Evolutionary conservation across 2,329 filamentous ascomycete genomes (phyloP).

Genomic region (Colletotrichum zoysiae): DNA sequence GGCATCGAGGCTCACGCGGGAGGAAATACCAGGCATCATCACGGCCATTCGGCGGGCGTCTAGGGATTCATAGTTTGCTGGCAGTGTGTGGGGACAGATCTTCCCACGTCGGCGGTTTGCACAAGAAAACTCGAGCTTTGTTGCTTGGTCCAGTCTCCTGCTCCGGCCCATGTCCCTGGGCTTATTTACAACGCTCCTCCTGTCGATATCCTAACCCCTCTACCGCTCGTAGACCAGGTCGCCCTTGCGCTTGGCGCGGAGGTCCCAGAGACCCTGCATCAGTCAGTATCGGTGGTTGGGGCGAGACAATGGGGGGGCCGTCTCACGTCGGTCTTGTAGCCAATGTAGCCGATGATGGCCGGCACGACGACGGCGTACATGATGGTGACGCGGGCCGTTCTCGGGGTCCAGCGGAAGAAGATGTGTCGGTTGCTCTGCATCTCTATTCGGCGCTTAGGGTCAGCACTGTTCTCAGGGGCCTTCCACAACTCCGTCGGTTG

Average conservation of each 20-base stretch:
- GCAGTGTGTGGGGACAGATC: not conserved
- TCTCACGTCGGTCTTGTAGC: constrained; percentile 89
- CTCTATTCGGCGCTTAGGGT: constrained; percentile 64
- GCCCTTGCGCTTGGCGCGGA: constrained; percentile 89
- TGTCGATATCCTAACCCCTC: constrained; percentile 41
- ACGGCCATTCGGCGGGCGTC: not conserved
- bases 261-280: constrained; percentile 82
- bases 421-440: constrained; percentile 88
- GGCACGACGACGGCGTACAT: constrained; percentile 83
- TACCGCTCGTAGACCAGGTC: constrained; percentile 87
- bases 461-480: constrained; percentile 18
- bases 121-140: constrained; percentile 15
- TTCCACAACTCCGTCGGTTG: not conserved
- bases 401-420: constrained; percentile 93
- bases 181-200: constrained; percentile 57
- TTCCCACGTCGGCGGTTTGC: not conserved
- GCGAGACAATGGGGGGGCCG: not conserved
- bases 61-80: not conserved
- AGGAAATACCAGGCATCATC: constrained; percentile 14
- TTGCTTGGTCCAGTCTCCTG: constrained; percentile 21
- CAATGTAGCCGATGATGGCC: constrained; percentile 75
- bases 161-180: constrained; percentile 10
- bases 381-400: constrained; percentile 84
- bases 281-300: constrained; percentile 41
- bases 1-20: constrained; percentile 7